phyloP scores from a whole-genome alignment of 352 stramenopile species.

The Globisporangium iwayamae region DNA sequence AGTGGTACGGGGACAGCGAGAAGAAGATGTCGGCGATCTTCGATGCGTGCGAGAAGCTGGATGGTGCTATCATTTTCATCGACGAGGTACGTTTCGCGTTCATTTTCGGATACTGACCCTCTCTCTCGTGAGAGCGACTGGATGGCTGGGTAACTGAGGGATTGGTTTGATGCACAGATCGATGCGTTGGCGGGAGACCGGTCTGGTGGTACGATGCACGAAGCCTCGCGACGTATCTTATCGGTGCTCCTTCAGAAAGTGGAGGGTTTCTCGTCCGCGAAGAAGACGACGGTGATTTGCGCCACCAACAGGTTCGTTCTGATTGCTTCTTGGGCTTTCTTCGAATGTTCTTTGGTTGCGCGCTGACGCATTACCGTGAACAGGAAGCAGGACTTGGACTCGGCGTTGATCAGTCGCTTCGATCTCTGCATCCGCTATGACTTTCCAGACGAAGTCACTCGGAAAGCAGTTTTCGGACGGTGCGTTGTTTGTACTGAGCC shows the following conservation, averaged over 20 bases:
- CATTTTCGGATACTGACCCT: background rate
- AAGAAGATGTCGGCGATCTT: constrained; percentile 95
- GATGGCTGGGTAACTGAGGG: background rate
- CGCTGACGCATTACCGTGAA: constrained; percentile 2
- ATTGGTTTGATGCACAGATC: constrained; percentile 43
- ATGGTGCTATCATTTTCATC: constrained; percentile 93
- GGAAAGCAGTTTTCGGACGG: constrained; percentile 84
- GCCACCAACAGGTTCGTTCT: constrained; percentile 81
- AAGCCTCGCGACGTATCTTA: constrained; percentile 89
- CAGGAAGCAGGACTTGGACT: constrained; percentile 92
- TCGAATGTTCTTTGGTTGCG: background rate
- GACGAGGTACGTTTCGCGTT: constrained; percentile 65
- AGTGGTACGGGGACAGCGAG: constrained; percentile 95
- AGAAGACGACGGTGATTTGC: constrained; percentile 91
- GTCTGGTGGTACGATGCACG: constrained; percentile 88
- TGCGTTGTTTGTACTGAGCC: constrained; percentile 26
- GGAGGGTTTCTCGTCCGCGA: constrained; percentile 90
- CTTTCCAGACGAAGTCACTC: constrained; percentile 80
- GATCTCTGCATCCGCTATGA: constrained; percentile 92
- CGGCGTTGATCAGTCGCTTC: constrained; percentile 91
- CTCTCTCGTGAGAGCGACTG: no score
- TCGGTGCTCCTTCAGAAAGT: constrained; percentile 91
- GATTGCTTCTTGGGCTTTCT: background rate
- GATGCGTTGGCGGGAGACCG: constrained; percentile 88
- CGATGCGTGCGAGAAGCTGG: constrained; percentile 90